Evolutionary conservation across 306 rosid species (phyloP).

Genomic region (Potentilla sterilis): DNA sequence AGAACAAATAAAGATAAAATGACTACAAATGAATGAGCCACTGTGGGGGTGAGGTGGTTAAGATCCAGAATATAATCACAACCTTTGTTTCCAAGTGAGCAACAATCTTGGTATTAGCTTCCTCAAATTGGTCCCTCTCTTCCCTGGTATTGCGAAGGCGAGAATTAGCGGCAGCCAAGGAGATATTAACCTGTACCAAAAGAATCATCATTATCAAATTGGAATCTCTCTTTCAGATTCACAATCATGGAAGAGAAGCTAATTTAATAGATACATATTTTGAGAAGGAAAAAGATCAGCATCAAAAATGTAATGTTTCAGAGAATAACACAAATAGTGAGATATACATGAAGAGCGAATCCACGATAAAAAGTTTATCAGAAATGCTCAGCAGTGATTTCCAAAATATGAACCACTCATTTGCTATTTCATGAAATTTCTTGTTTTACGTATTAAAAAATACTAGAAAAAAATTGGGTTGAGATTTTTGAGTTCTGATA

Average conservation of each 20-base stretch:
- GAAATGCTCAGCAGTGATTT: not conserved
- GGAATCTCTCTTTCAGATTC: conserved; percentile 15
- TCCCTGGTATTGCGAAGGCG: conserved; percentile 80
- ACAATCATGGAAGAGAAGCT: conserved; percentile 17
- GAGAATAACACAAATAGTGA: not conserved
- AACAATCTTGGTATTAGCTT: conserved; percentile 88
- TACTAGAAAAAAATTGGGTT: not conserved
- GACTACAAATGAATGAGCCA: not conserved
- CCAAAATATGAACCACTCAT: not conserved
- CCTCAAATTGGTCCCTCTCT: conserved; percentile 98
- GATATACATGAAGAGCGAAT: not conserved
- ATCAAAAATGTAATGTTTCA: not conserved
- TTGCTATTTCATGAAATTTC: not conserved
- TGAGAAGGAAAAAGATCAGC: not conserved
- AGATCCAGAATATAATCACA: conserved; percentile 11
- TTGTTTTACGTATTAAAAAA: not conserved
- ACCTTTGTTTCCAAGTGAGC: conserved; percentile 83
- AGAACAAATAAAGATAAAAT: not conserved
- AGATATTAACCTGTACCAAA: conserved; percentile 64
- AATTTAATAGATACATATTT: not conserved
- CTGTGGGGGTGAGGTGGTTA: conserved; percentile 3
- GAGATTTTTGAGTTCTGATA: not conserved
- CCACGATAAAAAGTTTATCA: not conserved
- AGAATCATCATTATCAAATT: not conserved
- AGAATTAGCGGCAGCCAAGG: conserved; percentile 86